Evolutionary conservation across 371 early-diverging fungal genomes (phyloP), one percentile per base, ranked within the genome.

Genomic region (Choanephora cucurbitarum): DNA sequence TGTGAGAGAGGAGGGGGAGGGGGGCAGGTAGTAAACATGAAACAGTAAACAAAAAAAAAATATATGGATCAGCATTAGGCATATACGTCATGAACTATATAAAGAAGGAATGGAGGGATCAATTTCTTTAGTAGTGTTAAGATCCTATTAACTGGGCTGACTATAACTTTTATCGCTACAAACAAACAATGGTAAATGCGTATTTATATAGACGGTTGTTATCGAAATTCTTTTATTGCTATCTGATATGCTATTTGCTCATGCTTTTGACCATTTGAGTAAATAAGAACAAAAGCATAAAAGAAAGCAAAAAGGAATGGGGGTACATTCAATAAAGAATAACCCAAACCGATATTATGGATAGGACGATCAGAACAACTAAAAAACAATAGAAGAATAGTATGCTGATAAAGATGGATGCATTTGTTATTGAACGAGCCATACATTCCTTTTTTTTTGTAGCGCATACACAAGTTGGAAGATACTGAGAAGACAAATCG

Each of bases 361-460:
- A 37, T 37, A 3, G 14, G 14, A 37, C 11, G 37, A 11, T 13
- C 13, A 37, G 37, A 37, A 14, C 4, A 37, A 37, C 1, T 13
- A 2, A 37, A 14, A 37, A 2, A 7, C 7, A 37, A 37, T 13
- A 9, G 4, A 14, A 37, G n/a, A 37, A 13, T 37, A 37, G 37
- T 13, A 37, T 11, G 14, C 3, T 14, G 10, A n/a, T 37, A 37
- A 42, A 49, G 34, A 67, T 67, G 68, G 72, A 58, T 70, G 73
- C 63, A 73, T 70, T 73, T 73, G 49, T 58, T 67, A 73, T 67
- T 67, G 70, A 67, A 73, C 73, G 73, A 73, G 70, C 54, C 55
- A 73, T 72, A 67, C 68, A 73, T 67, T 65, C 53, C 58, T 62
- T 23, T 19, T 49, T 28, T 19, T 40, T 49, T 39, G 17, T 33